Evolutionary conservation across 768 basidiomycete species (phyloP).

Genomic region (Suillus spraguei): DNA sequence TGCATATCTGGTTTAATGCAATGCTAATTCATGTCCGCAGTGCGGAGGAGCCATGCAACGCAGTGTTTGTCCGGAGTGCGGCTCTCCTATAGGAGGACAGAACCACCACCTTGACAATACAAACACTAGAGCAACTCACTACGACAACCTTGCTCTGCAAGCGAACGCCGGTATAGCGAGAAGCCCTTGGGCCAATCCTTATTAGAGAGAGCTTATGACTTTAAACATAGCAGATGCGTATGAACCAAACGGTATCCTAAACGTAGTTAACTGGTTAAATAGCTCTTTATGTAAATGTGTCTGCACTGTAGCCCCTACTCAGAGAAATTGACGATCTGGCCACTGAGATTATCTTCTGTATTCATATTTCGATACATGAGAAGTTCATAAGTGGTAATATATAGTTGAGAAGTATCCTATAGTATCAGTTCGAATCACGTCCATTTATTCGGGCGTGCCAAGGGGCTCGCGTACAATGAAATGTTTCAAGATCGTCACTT

Average conservation of each 20-base stretch:
- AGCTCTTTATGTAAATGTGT: not conserved
- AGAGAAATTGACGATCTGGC: not conserved
- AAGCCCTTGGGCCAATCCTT: slow-evolving; percentile 33
- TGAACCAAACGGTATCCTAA: not conserved
- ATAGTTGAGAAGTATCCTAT: not conserved
- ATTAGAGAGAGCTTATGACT: not conserved
- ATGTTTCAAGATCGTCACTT: not conserved
- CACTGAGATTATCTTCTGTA: not conserved
- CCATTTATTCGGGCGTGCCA: not conserved
- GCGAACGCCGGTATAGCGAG: slow-evolving; percentile 24
- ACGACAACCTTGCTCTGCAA: slow-evolving; percentile 43
- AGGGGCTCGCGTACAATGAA: not conserved
- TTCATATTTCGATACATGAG: not conserved
- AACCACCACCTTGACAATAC: slow-evolving; percentile 41
- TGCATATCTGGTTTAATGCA: not conserved
- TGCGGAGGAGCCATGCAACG: slow-evolving; percentile 59
- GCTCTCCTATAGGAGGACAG: slow-evolving; percentile 52
- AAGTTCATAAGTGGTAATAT: not conserved
- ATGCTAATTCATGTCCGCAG: slow-evolving; percentile 32
- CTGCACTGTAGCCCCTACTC: not conserved
- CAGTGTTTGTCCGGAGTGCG: slow-evolving; percentile 59
- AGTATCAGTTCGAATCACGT: not conserved
- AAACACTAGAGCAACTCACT: slow-evolving; percentile 50
- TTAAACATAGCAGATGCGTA: not conserved
- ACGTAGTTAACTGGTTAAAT: not conserved